These are phyloP conservation scores for Xylariales sp. DNA, from an alignment of 2,329 filamentous ascomycete genomes.

Conservation along the genomic window DNA sequence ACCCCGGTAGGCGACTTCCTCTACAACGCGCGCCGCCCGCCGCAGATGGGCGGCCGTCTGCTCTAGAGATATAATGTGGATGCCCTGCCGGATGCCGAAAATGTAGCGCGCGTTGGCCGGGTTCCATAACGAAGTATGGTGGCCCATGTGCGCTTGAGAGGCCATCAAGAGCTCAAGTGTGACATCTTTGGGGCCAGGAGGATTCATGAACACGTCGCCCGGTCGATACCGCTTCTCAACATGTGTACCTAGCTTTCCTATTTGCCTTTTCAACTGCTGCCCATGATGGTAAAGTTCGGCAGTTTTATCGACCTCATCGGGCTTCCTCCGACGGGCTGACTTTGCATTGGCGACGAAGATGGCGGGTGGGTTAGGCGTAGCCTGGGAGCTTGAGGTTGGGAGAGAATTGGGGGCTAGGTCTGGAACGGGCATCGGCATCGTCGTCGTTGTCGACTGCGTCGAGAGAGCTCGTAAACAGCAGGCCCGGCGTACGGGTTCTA, in stretches of 20 bases:
- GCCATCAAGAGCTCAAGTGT: constrained; percentile 92
- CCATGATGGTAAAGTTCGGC: constrained; percentile 53
- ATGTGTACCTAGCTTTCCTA: constrained; percentile 60
- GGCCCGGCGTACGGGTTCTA: constrained; percentile 53
- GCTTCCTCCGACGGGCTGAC: constrained; percentile 39
- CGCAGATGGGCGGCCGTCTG: constrained; percentile 88
- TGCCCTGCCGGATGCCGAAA: constrained; percentile 85
- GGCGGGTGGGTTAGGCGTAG: constrained; percentile 34
- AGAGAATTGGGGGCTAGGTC: constrained; percentile 42
- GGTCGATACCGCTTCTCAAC: constrained; percentile 72
- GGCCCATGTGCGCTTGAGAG: constrained; percentile 88
- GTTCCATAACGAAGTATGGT: constrained; percentile 93
- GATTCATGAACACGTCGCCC: constrained; percentile 73
- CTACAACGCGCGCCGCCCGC: constrained; percentile 91
- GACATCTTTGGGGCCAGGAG: constrained; percentile 81
- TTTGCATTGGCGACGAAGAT: constrained; percentile 45
- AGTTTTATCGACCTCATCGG: constrained; percentile 46
- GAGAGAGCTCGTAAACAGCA: constrained; percentile 57
- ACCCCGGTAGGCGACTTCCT: constrained; percentile 83
- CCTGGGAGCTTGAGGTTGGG: constrained; percentile 36
- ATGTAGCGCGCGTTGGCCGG: constrained; percentile 95
- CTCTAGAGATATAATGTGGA: constrained; percentile 95
- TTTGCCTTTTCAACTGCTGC: constrained; percentile 58
- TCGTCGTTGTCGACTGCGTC: constrained; percentile 45
- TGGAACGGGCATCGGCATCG: constrained; percentile 43